These are phyloP conservation scores for Aciculoconidium aculeatum DNA, from an alignment of 805 yeast genomes.

Conservation along the genomic window DNA sequence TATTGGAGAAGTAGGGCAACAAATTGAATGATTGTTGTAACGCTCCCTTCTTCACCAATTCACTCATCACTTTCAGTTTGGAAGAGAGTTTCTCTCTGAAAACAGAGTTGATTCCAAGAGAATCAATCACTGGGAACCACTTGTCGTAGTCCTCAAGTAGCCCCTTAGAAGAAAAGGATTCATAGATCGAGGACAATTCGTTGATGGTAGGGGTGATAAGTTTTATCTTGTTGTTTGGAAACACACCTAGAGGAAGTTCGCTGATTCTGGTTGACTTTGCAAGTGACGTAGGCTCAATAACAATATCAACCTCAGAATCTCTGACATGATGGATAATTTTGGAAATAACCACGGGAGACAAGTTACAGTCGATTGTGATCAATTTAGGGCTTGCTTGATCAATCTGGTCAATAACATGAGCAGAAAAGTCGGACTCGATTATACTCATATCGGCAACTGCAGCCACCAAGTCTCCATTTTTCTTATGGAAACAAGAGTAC, in stretches of 20 bases:
- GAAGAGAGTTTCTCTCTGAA: conserved; percentile 41
- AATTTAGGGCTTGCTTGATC: conserved; percentile 36
- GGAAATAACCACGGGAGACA: conserved; percentile 39
- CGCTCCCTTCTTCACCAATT: conserved; percentile 36
- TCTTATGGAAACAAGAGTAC: conserved; percentile 63
- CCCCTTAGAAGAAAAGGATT: conserved; percentile 36
- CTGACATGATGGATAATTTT: conserved; percentile 25
- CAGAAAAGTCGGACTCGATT: conserved; percentile 40
- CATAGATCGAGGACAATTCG: conserved; percentile 55
- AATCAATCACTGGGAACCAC: conserved; percentile 76
- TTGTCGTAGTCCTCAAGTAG: conserved; percentile 45
- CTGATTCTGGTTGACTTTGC: conserved; percentile 53
- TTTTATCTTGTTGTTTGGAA: conserved; percentile 41
- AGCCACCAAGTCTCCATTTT: conserved; percentile 55
- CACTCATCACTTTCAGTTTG: conserved; percentile 16
- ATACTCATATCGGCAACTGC: conserved; percentile 87
- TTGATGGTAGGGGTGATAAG: conserved; percentile 63
- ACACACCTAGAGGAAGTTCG: conserved; percentile 27
- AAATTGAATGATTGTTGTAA: conserved; percentile 65
- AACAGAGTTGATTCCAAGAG: conserved; percentile 42
- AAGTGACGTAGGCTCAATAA: conserved; percentile 75
- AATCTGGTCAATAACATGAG: conserved; percentile 40
- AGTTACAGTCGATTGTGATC: conserved; percentile 65
- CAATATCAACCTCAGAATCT: conserved; percentile 22
- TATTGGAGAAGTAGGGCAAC: conserved; percentile 66